Base-by-base conservation (phyloP, 176 grass and related monocot species). In the Tillandsia leiboldiana region DNA sequence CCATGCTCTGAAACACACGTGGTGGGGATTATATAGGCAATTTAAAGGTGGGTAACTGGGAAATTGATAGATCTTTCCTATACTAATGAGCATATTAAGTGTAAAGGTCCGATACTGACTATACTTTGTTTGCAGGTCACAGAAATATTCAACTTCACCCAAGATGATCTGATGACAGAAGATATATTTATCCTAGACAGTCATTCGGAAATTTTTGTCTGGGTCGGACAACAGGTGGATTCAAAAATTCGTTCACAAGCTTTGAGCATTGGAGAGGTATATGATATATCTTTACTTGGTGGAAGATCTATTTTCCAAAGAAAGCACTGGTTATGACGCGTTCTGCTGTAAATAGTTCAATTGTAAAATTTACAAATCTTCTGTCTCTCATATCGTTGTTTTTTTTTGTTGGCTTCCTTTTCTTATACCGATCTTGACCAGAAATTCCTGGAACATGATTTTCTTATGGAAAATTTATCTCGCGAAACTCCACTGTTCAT, bases 141-240 rank as follows among this genome's bases (percentile, higher is more conserved):
- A 69, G 94, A 99, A 87, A 86, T 99, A 77, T 99, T 93, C 79
- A 99, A 93, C 70, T 99, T 93, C 29, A 75, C 79, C 26, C 94
- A 99, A 93, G 94, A 99, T 77, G 94, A 99, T 86, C 52, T 99
- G 79, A 99, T 93, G 94, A 90, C 94, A 6, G 94, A 99, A 77
- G 94, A 99, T 72, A 50, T 90, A 76, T 99, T 88, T 87, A 75
- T 93, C 86, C 78, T 99, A 77, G 89, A 99, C 73, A 89, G 87
- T 66, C 87, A 90, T 73, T 88, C 94, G 9, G 86, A 84, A 69
- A 76, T 88, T 15, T 93, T 83, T 33, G 64, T 93, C 82, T 99
- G 94, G 94, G 82, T 88, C 79, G 94, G 94, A 48, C 89, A 83
- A 68, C 84, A 70, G n/a, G 79, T 90, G 74, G 89, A 99, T 72